Conservation (phyloP, 371 early-diverging fungal genomes). For the Syncephalastrum sp. region DNA sequence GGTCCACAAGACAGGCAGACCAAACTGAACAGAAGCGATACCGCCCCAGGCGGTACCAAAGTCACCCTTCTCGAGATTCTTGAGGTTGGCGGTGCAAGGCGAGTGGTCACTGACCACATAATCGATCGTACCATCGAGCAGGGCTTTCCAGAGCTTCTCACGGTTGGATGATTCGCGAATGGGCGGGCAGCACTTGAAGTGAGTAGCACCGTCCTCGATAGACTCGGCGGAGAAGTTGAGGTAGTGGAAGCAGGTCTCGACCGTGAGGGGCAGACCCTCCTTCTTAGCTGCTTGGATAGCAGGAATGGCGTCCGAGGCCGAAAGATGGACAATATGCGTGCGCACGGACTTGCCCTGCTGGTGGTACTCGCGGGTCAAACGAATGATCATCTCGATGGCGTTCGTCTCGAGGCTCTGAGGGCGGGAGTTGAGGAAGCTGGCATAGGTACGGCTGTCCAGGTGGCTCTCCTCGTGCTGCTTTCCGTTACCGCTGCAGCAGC, state of each 20-base stretch:
- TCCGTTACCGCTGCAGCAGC: constrained; percentile 6
- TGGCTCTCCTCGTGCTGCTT: constrained; percentile 5
- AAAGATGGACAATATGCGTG: constrained; percentile 81
- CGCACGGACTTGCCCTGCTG: constrained; percentile 57
- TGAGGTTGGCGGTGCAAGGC: constrained; percentile 78
- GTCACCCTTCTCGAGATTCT: constrained; percentile 67
- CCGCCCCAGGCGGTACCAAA: constrained; percentile 86
- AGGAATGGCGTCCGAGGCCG: constrained; percentile 74
- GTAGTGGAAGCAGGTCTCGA: constrained; percentile 85
- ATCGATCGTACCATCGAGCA: constrained; percentile 79
- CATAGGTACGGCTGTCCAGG: constrained; percentile 53
- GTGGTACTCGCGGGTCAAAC: constrained; percentile 64
- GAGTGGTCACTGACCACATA: constrained; percentile 85
- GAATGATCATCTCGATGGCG: constrained; percentile 75
- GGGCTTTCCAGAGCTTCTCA: constrained; percentile 70
- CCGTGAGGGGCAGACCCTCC: constrained; percentile 70
- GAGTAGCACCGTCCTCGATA: constrained; percentile 74
- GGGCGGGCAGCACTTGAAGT: constrained; percentile 88
- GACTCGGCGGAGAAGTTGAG: constrained; percentile 67
- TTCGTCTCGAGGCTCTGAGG: constrained; percentile 69
- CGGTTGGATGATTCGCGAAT: constrained; percentile 75
- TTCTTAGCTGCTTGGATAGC: constrained; percentile 72
- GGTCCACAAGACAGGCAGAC: constrained; percentile 79
- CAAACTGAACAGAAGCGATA: constrained; percentile 82
- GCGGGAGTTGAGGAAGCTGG: constrained; percentile 69